These are phyloP conservation scores for Schizonepeta tenuifolia DNA, from an alignment of 257 asterid genomes.

Conservation along the genomic window DNA sequence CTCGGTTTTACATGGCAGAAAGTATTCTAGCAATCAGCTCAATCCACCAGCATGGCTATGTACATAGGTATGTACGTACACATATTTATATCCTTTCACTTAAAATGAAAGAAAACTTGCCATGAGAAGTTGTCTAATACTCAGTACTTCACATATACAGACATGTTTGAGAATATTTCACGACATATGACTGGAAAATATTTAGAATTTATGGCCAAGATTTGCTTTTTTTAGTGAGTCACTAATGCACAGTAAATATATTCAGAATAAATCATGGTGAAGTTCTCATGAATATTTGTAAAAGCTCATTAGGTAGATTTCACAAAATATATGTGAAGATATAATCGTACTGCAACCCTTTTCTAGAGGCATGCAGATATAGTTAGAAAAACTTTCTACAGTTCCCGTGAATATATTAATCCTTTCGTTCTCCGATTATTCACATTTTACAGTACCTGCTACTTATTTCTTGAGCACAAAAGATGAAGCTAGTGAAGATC, in stretches of 20 bases:
- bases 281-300: background rate
- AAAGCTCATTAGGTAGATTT: background rate
- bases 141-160: background rate
- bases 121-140: background rate
- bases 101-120: background rate
- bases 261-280: background rate
- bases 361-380: slow-evolving; percentile 2
- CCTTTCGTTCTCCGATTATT: background rate
- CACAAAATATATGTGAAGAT: background rate
- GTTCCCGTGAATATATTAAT: background rate
- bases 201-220: background rate
- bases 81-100: background rate
- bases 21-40: slow-evolving; percentile 90
- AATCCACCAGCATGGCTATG: slow-evolving; percentile 90
- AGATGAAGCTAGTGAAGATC: background rate
- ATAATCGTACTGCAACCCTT: background rate
- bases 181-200: background rate
- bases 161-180: background rate
- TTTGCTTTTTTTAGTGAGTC: background rate
- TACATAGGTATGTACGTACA: slow-evolving; percentile 43
- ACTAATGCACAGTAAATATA: background rate
- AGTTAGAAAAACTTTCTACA: background rate
- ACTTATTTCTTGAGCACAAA: background rate
- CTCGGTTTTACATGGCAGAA: slow-evolving; percentile 93
- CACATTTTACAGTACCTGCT: background rate